Evolutionary conservation across 1,284 basidiomycete genomes (phyloP), one percentile per base, ranked within the genome.

Genomic region (Pseudozyma sp.): DNA sequence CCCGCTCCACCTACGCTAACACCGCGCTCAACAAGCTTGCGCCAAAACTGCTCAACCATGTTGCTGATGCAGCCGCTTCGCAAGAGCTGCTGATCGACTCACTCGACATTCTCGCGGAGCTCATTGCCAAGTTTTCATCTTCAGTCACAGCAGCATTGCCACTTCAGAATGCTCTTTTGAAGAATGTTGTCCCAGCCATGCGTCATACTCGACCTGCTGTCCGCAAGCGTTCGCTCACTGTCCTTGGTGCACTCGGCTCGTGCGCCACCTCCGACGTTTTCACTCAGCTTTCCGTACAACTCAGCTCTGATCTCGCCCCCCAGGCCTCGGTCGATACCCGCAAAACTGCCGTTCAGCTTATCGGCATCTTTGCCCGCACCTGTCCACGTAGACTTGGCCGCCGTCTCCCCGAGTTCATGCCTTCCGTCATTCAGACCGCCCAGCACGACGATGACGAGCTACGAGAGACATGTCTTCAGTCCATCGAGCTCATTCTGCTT

Each of bases 11-110:
- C 75, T 90, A 94, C 57, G 92, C 93, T 2, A 87, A 87, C 1
- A 91, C 90, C 42, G 91, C 92, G n/a, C 93, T 93, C 79, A 90
- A 90, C 51, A 94, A 92, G 86, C 88, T 97, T 50, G 91, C 92
- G 0, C 92, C 93, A n/a, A 93, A 92, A 82, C 88, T 97, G 11
- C 88, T 95, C 13, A 88, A 87, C 87, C 90, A 75, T 92, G 90
- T 83, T 13, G 61, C 54, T 42, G 63, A 72, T 56, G 44, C 52
- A 10, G 65, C 67, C 12, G 62, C 90, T 9, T 91, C 93, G 5
- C 92, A 91, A 50, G 95, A 94, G 85, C 92, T 91, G 36, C 88
- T 92, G 72, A 89, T 97, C 55, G 95, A 97, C 85, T 93, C 93
- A 0, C 88, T 97, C 12, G 92, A 95, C 44, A 95, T 96, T 62